Conservation (phyloP, 129 eudicot genomes). For the Cynara cardunculus region DNA sequence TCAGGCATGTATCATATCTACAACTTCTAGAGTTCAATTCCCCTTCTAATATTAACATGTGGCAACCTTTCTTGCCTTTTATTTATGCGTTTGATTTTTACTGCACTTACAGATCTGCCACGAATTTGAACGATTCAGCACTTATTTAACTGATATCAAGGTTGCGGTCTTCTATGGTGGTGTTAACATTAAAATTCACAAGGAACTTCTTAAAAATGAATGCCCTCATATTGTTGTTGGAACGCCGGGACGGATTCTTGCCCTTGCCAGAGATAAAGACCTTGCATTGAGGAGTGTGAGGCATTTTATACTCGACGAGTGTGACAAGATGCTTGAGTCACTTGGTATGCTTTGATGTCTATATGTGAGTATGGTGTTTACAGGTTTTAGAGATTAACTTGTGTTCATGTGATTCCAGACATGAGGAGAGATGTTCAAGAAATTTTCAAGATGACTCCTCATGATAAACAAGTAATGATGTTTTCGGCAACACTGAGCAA, state of each 20-base stretch:
- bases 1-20: conserved; percentile 45
- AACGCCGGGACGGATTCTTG: conserved; percentile 93
- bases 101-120: conserved; percentile 65
- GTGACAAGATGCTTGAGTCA: conserved; percentile 99
- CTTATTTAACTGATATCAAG: conserved; percentile 79
- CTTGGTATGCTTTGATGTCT: conserved; percentile 52
- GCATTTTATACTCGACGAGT: conserved; percentile 93
- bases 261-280: conserved; percentile 85
- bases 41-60: not conserved
- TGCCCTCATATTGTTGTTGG: conserved; percentile 99
- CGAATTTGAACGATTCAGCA: conserved; percentile 94
- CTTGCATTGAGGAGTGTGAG: conserved; percentile 84
- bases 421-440: conserved; percentile 99
- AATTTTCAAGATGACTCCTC: conserved; percentile 98
- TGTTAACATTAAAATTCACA: conserved; percentile 86
- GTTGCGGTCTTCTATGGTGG: conserved; percentile 99
- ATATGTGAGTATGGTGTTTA: not conserved
- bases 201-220: conserved; percentile 89
- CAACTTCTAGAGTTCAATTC: too few relatives aligned
- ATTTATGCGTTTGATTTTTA: not conserved
- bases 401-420: conserved; percentile 36
- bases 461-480: conserved; percentile 99
- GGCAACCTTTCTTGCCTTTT: not conserved
- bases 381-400: not conserved
- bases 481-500: conserved; percentile 98